Evolutionary conservation across 106 monocot species (phyloP).

Genomic region (Dactylorhiza incarnata): DNA sequence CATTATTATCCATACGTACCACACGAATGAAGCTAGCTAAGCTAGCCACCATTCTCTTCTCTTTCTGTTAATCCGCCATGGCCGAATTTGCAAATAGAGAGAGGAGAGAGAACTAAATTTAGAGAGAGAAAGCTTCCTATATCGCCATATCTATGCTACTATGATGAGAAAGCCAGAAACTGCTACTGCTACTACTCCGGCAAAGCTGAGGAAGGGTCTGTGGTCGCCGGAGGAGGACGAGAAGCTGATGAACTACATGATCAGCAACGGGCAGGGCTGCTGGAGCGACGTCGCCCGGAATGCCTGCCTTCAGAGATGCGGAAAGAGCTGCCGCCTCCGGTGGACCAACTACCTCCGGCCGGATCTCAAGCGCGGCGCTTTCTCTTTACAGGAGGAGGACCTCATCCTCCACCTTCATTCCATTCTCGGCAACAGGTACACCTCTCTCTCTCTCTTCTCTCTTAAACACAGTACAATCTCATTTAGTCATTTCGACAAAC

Average conservation of each 20-base stretch:
- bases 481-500: not conserved
- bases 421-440: conserved; percentile 59
- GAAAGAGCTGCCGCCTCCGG: conserved; percentile 71
- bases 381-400: conserved; percentile 54
- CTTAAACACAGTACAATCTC: too few species aligned
- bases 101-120: too few species aligned
- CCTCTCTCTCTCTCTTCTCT: not conserved
- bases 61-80: not conserved
- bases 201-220: conserved; percentile 55
- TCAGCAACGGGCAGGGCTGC: conserved; percentile 51
- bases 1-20: conserved; percentile 4
- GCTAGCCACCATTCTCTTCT: conserved; percentile 9
- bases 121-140: too few species aligned
- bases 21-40: conserved; percentile 8
- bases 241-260: conserved; percentile 61
- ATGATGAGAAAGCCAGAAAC: conserved; percentile 58
- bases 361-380: conserved; percentile 70
- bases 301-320: conserved; percentile 61
- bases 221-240: conserved; percentile 78
- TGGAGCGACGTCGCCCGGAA: conserved; percentile 75
- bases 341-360: conserved; percentile 73
- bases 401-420: conserved; percentile 63
- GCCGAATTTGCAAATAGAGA: too few species aligned
- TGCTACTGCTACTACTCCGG: not conserved
- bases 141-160: too few species aligned